phyloP scores from a whole-genome alignment of 495 filamentous ascomycete species.

The Pyrenula aspistea region DNA sequence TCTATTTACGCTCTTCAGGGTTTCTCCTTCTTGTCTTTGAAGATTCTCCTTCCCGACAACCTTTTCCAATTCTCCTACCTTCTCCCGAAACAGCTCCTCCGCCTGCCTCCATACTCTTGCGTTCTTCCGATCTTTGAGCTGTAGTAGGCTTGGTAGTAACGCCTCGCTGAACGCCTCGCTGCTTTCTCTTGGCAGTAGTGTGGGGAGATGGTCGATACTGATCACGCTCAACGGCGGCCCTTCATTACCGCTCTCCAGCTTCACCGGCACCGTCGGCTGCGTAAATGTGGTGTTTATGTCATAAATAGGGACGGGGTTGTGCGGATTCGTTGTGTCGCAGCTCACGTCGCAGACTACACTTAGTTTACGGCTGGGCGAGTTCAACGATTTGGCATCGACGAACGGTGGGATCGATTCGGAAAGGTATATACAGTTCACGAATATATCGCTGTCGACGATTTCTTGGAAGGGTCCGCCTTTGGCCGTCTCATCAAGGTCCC shows the following conservation, averaged over 20 bases:
- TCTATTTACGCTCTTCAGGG: too few relatives aligned
- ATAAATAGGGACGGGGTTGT: constrained; percentile 80
- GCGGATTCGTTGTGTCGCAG: constrained; percentile 62
- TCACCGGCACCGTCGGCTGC: constrained; percentile 69
- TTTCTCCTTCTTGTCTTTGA: too few relatives aligned
- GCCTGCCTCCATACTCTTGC: constrained; percentile 72
- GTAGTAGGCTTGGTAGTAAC: constrained; percentile 65
- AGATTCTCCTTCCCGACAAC: too few relatives aligned
- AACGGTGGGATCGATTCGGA: constrained; percentile 57
- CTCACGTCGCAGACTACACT: constrained; percentile 83
- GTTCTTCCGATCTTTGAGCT: constrained; percentile 61
- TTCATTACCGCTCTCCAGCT: constrained; percentile 33
- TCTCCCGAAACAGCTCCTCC: constrained; percentile 73
- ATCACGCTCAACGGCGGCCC: constrained; percentile 56
- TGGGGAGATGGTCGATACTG: constrained; percentile 85
- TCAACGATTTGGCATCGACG: constrained; percentile 58
- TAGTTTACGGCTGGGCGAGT: constrained; percentile 56
- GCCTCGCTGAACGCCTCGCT: constrained; percentile 76
- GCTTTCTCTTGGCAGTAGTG: constrained; percentile 73
- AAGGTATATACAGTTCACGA: constrained; percentile 91
- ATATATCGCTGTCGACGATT: constrained; percentile 65
- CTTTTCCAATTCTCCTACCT: too few relatives aligned
- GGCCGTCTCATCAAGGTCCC: constrained; percentile 77
- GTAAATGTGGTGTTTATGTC: constrained; percentile 68
- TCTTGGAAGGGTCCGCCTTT: constrained; percentile 73